A percentile compares a stretch with the other conserved stretches of the same genome.
phyloP scores from a whole-genome alignment of 768 basidiomycete genomes.

The Pholiota molesta region DNA sequence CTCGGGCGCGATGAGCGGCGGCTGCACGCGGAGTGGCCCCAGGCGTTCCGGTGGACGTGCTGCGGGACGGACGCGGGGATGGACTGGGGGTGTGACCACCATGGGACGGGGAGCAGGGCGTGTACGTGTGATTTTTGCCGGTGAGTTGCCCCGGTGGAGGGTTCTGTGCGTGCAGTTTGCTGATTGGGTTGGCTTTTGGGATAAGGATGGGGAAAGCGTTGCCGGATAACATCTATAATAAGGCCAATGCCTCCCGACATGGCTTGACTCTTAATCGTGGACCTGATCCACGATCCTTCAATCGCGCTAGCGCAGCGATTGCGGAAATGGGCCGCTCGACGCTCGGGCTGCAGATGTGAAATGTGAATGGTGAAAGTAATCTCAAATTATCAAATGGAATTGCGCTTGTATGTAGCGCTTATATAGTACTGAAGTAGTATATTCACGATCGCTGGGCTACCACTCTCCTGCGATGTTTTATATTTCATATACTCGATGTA shows the following conservation, averaged over 20 bases:
- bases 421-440: no score
- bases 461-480: no score
- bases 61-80: slow-evolving; percentile 33
- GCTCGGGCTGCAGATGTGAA: background rate
- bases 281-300: background rate
- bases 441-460: no score
- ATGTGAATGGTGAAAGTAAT: no score
- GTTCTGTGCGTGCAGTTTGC: no score
- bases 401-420: no score
- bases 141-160: slow-evolving; percentile 20
- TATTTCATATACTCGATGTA: no score
- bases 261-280: background rate
- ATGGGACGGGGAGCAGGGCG: slow-evolving; percentile 32
- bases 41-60: slow-evolving; percentile 36
- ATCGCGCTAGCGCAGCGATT: background rate
- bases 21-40: slow-evolving; percentile 27
- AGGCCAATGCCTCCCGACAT: background rate
- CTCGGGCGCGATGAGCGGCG: background rate
- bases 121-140: slow-evolving; percentile 38
- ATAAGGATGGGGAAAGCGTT: background rate
- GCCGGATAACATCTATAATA: background rate
- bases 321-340: background rate
- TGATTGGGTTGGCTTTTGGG: background rate
- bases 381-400: no score
- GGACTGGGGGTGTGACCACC: slow-evolving; percentile 35